phyloP scores from a whole-genome alignment of 768 basidiomycete genomes.

The Xerocomellus chrysenteron region DNA sequence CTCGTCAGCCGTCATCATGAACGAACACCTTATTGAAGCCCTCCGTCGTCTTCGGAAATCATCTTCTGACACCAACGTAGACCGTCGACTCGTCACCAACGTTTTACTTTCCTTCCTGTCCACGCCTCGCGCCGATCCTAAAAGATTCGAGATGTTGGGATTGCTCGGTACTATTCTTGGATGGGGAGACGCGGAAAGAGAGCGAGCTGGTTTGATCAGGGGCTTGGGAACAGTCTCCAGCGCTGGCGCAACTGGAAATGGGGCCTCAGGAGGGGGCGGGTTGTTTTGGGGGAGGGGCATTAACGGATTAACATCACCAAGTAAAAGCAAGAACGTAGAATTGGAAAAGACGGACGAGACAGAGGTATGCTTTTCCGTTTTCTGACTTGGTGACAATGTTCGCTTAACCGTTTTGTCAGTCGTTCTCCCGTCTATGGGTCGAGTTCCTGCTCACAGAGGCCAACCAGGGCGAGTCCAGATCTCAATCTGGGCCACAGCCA shows the following conservation, averaged over 20 bases:
- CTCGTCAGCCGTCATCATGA: conserved; percentile 83
- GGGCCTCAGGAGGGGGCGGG: conserved; percentile 19
- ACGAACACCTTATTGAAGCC: conserved; percentile 97
- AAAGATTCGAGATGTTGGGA: conserved; percentile 95
- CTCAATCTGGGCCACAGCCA: conserved; percentile 15
- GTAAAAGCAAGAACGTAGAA: conserved; percentile 46
- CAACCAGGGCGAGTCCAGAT: conserved; percentile 35
- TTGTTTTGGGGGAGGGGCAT: conserved; percentile 21
- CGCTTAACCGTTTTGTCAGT: conserved; percentile 45
- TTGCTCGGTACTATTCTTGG: conserved; percentile 87
- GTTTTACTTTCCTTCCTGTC: conserved; percentile 86
- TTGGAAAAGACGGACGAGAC: conserved; percentile 82
- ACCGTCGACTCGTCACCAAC: conserved; percentile 91
- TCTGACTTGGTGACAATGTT: neutral
- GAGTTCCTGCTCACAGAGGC: conserved; percentile 97
- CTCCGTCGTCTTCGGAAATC: conserved; percentile 89
- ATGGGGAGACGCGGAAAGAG: conserved; percentile 90
- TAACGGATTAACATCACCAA: conserved; percentile 28
- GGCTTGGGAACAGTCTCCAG: conserved; percentile 53
- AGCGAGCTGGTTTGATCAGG: conserved; percentile 67
- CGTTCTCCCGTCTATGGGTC: conserved; percentile 96
- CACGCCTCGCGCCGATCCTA: conserved; percentile 88
- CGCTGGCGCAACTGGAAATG: conserved; percentile 17
- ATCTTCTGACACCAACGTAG: conserved; percentile 84
- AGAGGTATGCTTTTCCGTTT: conserved; percentile 51